A percentile compares a stretch with the other conserved stretches of the same genome.
These are phyloP conservation scores for Trypanosomatidae sp. DNA, from an alignment of 208 protist genomes.

Conservation along the genomic window DNA sequence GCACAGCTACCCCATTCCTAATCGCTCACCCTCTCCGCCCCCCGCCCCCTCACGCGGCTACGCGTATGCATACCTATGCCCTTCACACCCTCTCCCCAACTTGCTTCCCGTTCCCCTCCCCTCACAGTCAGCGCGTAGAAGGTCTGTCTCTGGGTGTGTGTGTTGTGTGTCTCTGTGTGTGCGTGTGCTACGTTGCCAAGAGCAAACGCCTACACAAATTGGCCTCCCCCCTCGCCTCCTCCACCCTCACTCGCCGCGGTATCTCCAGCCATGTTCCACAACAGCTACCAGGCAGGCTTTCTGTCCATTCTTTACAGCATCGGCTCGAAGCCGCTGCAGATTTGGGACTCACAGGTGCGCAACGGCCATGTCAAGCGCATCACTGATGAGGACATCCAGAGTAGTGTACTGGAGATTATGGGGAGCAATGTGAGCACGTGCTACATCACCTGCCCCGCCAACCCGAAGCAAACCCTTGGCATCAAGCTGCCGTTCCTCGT, in stretches of 20 bases:
- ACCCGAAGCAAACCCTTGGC: conserved; percentile 97
- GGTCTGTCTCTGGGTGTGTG: not conserved
- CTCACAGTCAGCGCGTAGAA: not conserved
- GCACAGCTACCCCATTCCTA: not conserved
- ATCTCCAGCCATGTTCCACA: conserved; percentile 96
- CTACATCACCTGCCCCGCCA: conserved; percentile 97
- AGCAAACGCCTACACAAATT: not conserved
- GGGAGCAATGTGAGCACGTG: conserved; percentile 98
- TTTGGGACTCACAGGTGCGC: conserved; percentile 98
- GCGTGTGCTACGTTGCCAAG: not conserved
- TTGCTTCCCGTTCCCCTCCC: not conserved
- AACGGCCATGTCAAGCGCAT: conserved; percentile 99
- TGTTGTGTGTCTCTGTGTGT: not conserved
- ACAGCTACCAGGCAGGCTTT: conserved; percentile 99
- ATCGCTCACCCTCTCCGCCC: not conserved
- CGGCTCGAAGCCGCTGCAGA: conserved; percentile 97
- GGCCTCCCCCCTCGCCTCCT: not conserved
- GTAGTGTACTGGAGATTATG: conserved; percentile 98
- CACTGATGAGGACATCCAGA: conserved; percentile 99
- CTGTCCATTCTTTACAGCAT: conserved; percentile 99
- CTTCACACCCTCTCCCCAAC: not conserved
- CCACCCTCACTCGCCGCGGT: not conserved
- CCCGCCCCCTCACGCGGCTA: not conserved
- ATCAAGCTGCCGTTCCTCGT: conserved; percentile 99
- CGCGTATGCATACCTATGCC: not conserved